These are phyloP conservation scores for Malus sylvestris DNA, from an alignment of 306 rosid species.

Conservation along the genomic window DNA sequence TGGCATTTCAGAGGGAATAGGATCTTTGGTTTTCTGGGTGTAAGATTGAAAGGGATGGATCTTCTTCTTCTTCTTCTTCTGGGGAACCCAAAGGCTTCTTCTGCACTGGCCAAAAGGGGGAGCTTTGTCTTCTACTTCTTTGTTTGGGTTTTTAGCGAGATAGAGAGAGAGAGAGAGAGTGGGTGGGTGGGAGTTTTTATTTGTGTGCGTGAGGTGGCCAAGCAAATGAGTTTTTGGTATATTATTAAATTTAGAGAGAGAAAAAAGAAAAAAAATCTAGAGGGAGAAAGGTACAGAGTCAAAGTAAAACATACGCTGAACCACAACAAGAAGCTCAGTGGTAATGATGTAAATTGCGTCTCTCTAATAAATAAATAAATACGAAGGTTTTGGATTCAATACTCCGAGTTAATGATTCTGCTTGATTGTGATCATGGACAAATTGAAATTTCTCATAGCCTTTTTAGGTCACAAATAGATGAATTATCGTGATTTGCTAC, in stretches of 20 bases:
- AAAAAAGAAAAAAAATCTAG: not conserved
- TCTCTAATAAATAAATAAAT: too few species aligned
- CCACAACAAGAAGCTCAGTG: not conserved
- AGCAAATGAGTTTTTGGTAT: slow-evolving; percentile 1
- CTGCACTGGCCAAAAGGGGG: slow-evolving; percentile 6
- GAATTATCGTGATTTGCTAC: rapidly evolving
- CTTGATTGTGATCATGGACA: too few species aligned
- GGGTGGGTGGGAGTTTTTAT: slow-evolving; percentile 29
- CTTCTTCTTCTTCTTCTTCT: not conserved
- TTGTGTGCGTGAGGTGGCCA: slow-evolving; percentile 13
- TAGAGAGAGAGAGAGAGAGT: not conserved
- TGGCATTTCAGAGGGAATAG: not conserved
- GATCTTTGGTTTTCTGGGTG: not conserved
- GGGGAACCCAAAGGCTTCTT: slow-evolving; percentile 20
- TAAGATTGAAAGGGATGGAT: not conserved
- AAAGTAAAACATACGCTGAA: not conserved
- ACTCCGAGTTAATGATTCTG: rapidly evolving
- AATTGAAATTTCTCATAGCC: rapidly evolving
- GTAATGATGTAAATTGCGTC: too few species aligned
- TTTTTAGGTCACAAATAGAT: rapidly evolving
- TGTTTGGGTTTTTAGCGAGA: not conserved
- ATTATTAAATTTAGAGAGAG: slow-evolving; percentile 28
- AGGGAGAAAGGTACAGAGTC: slow-evolving; percentile 7
- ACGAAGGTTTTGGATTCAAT: too few species aligned
- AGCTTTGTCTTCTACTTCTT: slow-evolving; percentile 31